These are phyloP conservation scores for Mucor sp. DNA, from an alignment of 371 early-diverging fungal species.

Conservation along the genomic window DNA sequence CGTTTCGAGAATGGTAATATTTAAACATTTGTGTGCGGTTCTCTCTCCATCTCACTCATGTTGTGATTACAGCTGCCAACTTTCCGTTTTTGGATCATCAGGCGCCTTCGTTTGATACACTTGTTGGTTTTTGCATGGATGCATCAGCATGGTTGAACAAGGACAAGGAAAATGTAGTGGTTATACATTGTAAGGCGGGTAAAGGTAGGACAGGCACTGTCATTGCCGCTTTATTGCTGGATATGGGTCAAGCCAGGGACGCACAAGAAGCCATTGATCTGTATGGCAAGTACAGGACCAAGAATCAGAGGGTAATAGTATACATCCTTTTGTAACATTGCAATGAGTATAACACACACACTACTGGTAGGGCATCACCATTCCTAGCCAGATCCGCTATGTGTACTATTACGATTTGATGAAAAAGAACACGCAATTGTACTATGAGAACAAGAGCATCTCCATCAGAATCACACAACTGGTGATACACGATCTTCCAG, in stretches of 20 bases:
- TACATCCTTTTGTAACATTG: no score
- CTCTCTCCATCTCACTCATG: not conserved
- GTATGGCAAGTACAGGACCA: constrained; percentile 59
- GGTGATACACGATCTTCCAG: constrained; percentile 14
- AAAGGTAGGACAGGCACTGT: constrained; percentile 80
- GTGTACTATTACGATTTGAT: constrained; percentile 59
- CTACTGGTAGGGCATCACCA: constrained; percentile 62
- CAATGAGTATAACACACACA: not conserved
- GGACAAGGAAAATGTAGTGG: constrained; percentile 56
- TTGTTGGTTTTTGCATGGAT: constrained; percentile 61
- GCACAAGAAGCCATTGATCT: constrained; percentile 58
- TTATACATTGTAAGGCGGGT: constrained; percentile 80
- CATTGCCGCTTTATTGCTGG: constrained; percentile 62
- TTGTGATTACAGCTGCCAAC: constrained; percentile 34
- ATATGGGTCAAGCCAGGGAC: constrained; percentile 35
- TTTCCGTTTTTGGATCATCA: constrained; percentile 74
- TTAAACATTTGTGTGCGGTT: not conserved
- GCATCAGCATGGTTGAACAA: constrained; percentile 57
- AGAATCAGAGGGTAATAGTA: constrained; percentile 57
- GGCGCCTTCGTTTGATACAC: constrained; percentile 61
- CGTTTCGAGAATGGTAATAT: constrained; percentile 20
- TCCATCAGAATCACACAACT: constrained; percentile 4
- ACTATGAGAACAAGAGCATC: constrained; percentile 5
- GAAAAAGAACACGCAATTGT: constrained; percentile 29
- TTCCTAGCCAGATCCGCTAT: constrained; percentile 70